Conservation (phyloP, 495 filamentous ascomycete species). For the Xylaria longipes region DNA sequence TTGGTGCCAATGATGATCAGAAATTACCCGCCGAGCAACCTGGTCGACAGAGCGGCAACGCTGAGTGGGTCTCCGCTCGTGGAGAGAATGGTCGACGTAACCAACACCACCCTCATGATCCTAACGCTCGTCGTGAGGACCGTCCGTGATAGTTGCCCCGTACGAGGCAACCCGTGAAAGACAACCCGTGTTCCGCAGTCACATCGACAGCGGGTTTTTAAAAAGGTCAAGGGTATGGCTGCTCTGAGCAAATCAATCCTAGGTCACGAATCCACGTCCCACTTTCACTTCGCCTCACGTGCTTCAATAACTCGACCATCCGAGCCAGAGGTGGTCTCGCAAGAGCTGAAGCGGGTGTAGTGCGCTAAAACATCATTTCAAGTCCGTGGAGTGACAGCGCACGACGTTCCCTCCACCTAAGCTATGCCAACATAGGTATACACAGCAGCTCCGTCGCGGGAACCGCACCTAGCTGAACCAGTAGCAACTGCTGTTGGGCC, state of each 20-base stretch:
- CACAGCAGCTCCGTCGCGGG: background rate
- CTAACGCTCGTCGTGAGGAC: conserved; percentile 32
- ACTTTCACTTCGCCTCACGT: background rate
- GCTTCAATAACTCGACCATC: background rate
- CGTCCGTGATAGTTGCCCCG: conserved; percentile 2
- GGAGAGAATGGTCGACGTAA: conserved; percentile 59
- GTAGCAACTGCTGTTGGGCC: background rate
- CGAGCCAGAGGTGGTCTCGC: background rate
- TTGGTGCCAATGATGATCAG: conserved; percentile 44
- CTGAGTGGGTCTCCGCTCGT: conserved; percentile 68
- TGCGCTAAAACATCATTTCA: background rate
- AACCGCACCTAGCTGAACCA: background rate
- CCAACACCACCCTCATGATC: conserved; percentile 47
- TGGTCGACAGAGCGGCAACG: conserved; percentile 64
- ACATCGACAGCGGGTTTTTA: background rate
- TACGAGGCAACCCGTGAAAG: background rate
- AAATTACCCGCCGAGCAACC: conserved; percentile 62
- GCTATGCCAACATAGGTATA: background rate
- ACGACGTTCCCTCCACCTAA: background rate
- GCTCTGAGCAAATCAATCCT: background rate
- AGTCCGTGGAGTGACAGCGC: background rate
- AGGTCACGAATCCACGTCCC: background rate
- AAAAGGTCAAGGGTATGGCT: background rate
- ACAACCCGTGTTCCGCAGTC: background rate
- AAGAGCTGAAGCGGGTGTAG: background rate